Conservation (phyloP, 306 rosid genomes). For the Prunus fruticosa region DNA sequence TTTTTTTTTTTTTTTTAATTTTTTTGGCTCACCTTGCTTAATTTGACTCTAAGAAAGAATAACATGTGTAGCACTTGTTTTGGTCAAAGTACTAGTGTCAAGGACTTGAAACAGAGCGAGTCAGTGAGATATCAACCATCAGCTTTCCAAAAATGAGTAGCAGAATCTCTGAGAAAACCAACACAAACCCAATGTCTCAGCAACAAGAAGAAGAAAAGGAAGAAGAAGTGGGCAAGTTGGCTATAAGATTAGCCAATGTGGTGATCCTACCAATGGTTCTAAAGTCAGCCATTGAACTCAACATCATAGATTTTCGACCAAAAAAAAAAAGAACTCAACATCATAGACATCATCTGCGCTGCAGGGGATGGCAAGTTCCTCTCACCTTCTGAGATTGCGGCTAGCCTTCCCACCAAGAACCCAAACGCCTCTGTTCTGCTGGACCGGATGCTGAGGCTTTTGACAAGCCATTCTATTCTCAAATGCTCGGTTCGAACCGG, state of each 20-base stretch:
- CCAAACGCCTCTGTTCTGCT: constrained; percentile 18
- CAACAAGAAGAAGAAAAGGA: neutral
- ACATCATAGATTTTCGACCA: constrained; percentile 26
- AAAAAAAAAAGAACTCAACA: constrained; percentile 38
- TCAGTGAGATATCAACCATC: no score
- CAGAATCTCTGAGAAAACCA: neutral
- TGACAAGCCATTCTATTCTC: constrained; percentile 26
- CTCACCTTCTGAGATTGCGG: constrained; percentile 25
- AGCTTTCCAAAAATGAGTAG: neutral
- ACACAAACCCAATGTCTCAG: neutral
- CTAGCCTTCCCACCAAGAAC: constrained; percentile 21
- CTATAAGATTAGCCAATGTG: constrained; percentile 16
- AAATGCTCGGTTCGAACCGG: constrained; percentile 15
- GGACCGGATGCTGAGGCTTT: constrained; percentile 35
- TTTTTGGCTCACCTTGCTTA: no score
- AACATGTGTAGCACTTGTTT: no score
- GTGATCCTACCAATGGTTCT: constrained; percentile 22
- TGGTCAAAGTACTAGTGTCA: no score
- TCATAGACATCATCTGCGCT: constrained; percentile 25
- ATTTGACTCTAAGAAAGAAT: no score
- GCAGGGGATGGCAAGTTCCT: constrained; percentile 23
- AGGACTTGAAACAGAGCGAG: no score
- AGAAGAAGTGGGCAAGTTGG: constrained; percentile 22
- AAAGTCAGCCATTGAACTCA: constrained; percentile 30
- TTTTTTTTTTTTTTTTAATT: no score